A percentile compares a stretch with the other conserved stretches of the same genome.
These are phyloP conservation scores for Euphorbia pulcherrima DNA, from an alignment of 345 rosid species.

Conservation along the genomic window DNA sequence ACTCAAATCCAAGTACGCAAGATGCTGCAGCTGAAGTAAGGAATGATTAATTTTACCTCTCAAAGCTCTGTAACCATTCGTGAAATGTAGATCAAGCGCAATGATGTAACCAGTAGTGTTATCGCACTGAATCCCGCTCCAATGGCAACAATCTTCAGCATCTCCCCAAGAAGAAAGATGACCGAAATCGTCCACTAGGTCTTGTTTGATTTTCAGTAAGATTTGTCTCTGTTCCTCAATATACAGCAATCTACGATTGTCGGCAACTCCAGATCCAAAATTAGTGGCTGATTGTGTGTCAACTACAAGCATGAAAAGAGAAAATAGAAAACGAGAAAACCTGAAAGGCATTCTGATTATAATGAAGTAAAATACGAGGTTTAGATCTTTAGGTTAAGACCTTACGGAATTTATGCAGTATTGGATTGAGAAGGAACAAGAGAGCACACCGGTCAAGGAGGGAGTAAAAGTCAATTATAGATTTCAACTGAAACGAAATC, in stretches of 20 bases:
- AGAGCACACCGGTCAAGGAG: neutral
- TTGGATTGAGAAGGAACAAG: neutral
- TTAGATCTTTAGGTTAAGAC: no score
- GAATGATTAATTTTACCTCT: constrained; percentile 41
- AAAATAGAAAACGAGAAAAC: neutral
- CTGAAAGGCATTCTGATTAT: neutral
- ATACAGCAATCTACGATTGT: constrained; percentile 4
- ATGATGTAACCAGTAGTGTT: constrained; percentile 12
- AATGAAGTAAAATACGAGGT: neutral
- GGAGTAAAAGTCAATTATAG: neutral
- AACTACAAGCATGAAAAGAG: neutral
- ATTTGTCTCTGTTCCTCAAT: constrained; percentile 25
- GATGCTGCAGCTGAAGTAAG: constrained; percentile 29
- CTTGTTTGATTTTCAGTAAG: constrained; percentile 21
- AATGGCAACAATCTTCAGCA: constrained; percentile 28
- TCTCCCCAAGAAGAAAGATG: constrained; percentile 30
- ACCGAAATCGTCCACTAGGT: constrained; percentile 16
- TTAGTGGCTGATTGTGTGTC: neutral
- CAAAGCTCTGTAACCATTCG: constrained; percentile 7
- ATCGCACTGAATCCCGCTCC: constrained; percentile 29
- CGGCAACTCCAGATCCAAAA: neutral
- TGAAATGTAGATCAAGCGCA: constrained; percentile 17
- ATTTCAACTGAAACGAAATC: no score
- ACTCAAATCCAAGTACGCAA: constrained; percentile 42
- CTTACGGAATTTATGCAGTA: neutral